Evolutionary conservation across 163 green algal genomes (phyloP), one percentile per base, ranked within the genome.

Genomic region (Prototheca stagnorum): DNA sequence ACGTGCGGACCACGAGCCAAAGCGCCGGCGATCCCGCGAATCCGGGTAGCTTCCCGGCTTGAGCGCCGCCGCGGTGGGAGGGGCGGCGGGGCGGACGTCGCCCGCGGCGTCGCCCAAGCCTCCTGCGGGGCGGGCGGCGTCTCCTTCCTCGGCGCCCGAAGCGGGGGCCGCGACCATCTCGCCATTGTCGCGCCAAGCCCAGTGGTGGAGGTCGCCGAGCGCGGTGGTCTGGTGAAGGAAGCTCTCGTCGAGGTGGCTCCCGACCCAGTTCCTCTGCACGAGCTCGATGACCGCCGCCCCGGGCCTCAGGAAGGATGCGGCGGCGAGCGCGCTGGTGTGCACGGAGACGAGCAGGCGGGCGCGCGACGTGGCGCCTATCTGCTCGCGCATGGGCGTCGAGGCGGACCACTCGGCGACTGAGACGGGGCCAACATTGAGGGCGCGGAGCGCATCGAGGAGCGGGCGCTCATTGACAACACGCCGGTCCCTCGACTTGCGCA

Each of bases 171-270:
- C n/a, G n/a, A n/a, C n/a, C n/a, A n/a, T n/a, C n/a, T n/a, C n/a
- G n/a, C n/a, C n/a, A n/a, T n/a, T 59, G 2, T 73, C 76, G 4
- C 82, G 61, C 78, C 77, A 89, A 1, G 77, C 77, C 39, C 64
- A 89, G 63, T 93, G 82, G 39, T 91, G 78, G 16, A 93, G 78
- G 72, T 92, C 82, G 1, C 74, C 77, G 67, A 84, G 72, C 44
- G 44, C 64, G 31, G 66, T 43, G 0, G 77, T 90, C 44, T 93
- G 82, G 34, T 80, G 62, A 52, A 72, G 67, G 53, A 80, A 80
- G 44, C 54, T 66, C 26, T 51, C 54, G 43, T 80, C 72, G 37
- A 80, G 51, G 33, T 69, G 53, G 25, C 64, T 26, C 62, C 64
- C 76, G 5, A 72, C 37, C 72, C 72, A 81, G 54, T 78, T 78